Base-by-base conservation (phyloP, 73 alveolate species). In the Urostyla sp. region DNA sequence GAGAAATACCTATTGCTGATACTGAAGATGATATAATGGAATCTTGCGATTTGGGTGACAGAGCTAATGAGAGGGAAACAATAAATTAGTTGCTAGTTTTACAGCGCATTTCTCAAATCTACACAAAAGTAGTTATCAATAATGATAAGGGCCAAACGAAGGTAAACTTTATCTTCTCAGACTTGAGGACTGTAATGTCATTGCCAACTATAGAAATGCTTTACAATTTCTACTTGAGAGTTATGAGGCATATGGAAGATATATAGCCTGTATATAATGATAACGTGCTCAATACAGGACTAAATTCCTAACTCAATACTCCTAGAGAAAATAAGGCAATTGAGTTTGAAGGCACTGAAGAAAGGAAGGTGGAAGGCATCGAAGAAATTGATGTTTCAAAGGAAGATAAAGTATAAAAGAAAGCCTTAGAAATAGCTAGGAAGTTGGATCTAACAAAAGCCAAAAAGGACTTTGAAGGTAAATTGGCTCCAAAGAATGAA, bases 191-290 rank as follows among this genome's bases (percentile, higher is more conserved):
- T 7, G 31, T 78, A 8, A 75, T 78, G 0, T 60, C 83, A 10
- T n/a, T 44, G 1, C 76, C 83, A 0, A 78, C 83, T 30, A 32
- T 78, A 26, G 81, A 60, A 32, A 66, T 40, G 75, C 82, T 78
- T 15, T 38, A 32, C 24, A 15, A 63, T 24, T 78, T 63, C 36
- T 43, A 34, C 16, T 35, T 24, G 67, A 36, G 44, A 21, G 1
- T 66, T 1, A 40, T 40, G 52, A 10, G 20, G 20, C 20, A 40
- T 40, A 40, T 11, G 10, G 10, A 40, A 40, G 52, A 16, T 11
- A 10, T 40, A 10, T 40, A 40, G 16, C 15, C 52, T 40, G 52
- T 11, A 16, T n/a, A n/a, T n/a, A n/a, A n/a, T n/a, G n/a, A n/a
- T n/a, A n/a, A n/a, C n/a, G n/a, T n/a, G n/a, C n/a, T n/a, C n/a